Conservation (phyloP, 768 basidiomycete species). For the Naematelia encephala region DNA sequence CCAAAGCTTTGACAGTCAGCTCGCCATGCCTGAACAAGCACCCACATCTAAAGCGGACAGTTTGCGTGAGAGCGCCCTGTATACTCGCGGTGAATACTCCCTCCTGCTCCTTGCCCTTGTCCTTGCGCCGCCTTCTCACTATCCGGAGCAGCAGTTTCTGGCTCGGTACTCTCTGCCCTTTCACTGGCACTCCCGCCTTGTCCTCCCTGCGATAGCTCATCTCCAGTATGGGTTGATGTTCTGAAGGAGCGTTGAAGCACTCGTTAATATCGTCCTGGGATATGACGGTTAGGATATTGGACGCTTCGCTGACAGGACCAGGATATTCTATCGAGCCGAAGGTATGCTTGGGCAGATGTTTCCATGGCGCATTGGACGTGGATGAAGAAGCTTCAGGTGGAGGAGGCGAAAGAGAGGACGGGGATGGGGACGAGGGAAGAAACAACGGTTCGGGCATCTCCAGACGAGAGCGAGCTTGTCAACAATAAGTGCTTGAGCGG, state of each 20-base stretch:
- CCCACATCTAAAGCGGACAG: conserved; percentile 85
- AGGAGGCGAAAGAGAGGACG: neutral
- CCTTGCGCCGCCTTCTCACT: conserved; percentile 62
- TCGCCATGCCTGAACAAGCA: conserved; percentile 16
- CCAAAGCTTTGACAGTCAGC: conserved; percentile 65
- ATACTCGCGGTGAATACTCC: conserved; percentile 47
- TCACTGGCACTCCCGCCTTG: conserved; percentile 76
- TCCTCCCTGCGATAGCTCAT: conserved; percentile 70
- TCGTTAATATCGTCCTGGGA: conserved; percentile 67
- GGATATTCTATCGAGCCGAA: conserved; percentile 88
- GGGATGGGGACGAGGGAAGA: too few species aligned
- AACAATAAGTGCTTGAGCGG: too few species aligned
- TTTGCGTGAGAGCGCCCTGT: conserved; percentile 72
- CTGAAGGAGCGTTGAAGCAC: conserved; percentile 58
- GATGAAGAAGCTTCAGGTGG: conserved; percentile 7
- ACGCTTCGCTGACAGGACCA: conserved; percentile 67
- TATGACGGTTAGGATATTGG: conserved; percentile 62
- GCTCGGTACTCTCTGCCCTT: conserved; percentile 71
- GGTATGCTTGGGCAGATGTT: conserved; percentile 51
- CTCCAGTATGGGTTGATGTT: conserved; percentile 61
- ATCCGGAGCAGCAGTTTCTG: conserved; percentile 82
- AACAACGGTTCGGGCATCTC: too few species aligned
- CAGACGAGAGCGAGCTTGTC: conserved; percentile 1
- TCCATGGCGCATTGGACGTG: conserved; percentile 20
- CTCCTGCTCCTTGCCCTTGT: conserved; percentile 48